Base-by-base conservation (phyloP, 805 yeast genomes). In the Metschnikowia henanensis region DNA sequence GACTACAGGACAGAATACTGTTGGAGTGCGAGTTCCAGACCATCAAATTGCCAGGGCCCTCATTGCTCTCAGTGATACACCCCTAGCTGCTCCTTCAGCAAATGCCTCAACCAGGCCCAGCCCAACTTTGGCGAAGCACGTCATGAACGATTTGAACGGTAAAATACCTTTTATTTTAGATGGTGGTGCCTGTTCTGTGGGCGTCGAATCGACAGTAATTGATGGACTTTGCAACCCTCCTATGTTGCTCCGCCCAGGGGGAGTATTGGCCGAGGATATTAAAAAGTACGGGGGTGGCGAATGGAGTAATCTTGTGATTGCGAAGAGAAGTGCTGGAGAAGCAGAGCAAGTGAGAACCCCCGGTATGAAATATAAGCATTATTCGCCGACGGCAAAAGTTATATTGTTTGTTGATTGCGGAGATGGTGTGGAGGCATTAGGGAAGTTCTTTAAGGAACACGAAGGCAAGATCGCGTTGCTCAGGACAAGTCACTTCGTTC, bases 61-160 rank as follows among this genome's bases (percentile, higher is more conserved):
- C 35, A 90, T 94, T 41, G 86, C 88, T 2, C 57, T 87, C 10
- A 80, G 95, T 41, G 94, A 90, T 52, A 77, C 86, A 2, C 98
- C 99, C 1, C 65, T 94, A 29, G 99, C 99, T 1, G 99, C 99
- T 0, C 99, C 99, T 0, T 88, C 96, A 1, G 99, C 99, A 2
- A 94, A 94, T 64, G 92, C 97, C 1, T 89, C 97, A 1, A 94
- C 99, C 0, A 71, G 89, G 39, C 99, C 99, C 1, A 86, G 96
- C 16, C 97, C 98, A 1, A 94, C 99, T 0, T 58, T 75, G 26
- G 98, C 99, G 0, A 65, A 75, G 8, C 99, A 94, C 61, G 99
- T 94, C 0, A 78, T 67, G 52, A 80, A 81, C 56, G 99, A 94
- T 59, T 64, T 94, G 41, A 58, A 85, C 1, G 92, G 90, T 0